Conservation (phyloP, 495 filamentous ascomycete genomes). For the Aspergillus bridgeri region DNA sequence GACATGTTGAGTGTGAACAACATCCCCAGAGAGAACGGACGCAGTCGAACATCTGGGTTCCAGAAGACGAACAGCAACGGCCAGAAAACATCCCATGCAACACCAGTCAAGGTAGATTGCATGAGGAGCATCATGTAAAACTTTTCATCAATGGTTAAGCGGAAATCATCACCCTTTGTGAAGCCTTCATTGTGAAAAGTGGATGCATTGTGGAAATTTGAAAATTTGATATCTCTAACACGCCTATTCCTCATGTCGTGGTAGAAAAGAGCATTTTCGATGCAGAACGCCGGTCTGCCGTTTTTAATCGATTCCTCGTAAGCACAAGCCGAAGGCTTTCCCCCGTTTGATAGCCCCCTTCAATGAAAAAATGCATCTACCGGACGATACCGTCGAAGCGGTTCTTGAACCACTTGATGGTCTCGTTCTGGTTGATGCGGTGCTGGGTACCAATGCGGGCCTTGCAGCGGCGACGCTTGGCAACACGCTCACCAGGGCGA, state of each 20-base stretch:
- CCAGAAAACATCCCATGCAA: slow-evolving; percentile 8
- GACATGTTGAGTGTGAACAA: neutral
- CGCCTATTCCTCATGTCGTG: slow-evolving; percentile 44
- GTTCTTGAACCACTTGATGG: slow-evolving; percentile 99
- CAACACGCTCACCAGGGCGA: slow-evolving; percentile 95
- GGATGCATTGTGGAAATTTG: slow-evolving; percentile 37
- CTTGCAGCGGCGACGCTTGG: slow-evolving; percentile 88
- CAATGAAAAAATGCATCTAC: slow-evolving; percentile 49
- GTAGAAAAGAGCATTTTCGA: slow-evolving; percentile 32
- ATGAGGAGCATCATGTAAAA: slow-evolving; percentile 18
- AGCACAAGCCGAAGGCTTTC: slow-evolving; percentile 30
- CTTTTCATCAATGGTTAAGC: slow-evolving; percentile 51
- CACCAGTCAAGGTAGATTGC: neutral
- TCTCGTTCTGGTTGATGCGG: slow-evolving; percentile 89
- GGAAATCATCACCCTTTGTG: slow-evolving; percentile 47
- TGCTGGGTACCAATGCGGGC: slow-evolving; percentile 80
- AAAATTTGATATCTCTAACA: slow-evolving; percentile 44
- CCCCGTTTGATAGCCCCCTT: slow-evolving; percentile 10
- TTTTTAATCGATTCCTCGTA: slow-evolving; percentile 42
- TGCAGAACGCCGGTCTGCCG: slow-evolving; percentile 22
- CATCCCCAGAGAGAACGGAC: neutral
- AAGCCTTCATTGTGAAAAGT: slow-evolving; percentile 51
- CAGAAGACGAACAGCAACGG: neutral
- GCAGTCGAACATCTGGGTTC: neutral
- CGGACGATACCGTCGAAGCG: slow-evolving; percentile 97